phyloP scores from a whole-genome alignment of 371 early-diverging fungal genomes.

The Thermomucor indicae-seudaticae region DNA sequence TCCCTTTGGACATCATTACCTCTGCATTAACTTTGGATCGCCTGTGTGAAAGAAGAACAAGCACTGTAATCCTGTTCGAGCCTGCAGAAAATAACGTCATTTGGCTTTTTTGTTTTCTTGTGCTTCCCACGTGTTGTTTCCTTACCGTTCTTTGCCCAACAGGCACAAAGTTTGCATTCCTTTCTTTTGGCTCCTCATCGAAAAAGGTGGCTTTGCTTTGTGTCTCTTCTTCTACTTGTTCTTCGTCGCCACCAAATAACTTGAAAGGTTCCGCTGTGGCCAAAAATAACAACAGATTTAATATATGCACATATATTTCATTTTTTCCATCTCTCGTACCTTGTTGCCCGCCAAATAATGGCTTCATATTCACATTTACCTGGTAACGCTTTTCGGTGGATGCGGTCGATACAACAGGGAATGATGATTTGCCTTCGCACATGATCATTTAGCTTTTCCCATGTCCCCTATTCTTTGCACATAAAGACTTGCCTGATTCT shows the following conservation, averaged over 20 bases:
- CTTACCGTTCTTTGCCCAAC: constrained; percentile 9
- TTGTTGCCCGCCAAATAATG: constrained; percentile 47
- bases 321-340: constrained; percentile 9
- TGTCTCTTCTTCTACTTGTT: constrained; percentile 10
- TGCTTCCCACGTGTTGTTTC: constrained; percentile 3
- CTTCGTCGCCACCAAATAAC: constrained; percentile 47
- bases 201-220: constrained; percentile 1
- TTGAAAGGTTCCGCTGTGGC: constrained; percentile 37
- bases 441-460: no score
- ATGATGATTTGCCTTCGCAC: no score
- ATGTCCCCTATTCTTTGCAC: no score
- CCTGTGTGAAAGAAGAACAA: constrained; percentile 42
- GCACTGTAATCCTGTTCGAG: constrained; percentile 24
- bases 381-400: constrained; percentile 45
- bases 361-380: constrained; percentile 54
- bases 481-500: no score
- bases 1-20: constrained; percentile 23
- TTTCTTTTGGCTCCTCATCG: constrained; percentile 2
- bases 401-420: constrained; percentile 17
- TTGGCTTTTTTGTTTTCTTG: not conserved
- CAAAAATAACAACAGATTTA: not conserved
- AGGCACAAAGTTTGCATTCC: constrained; percentile 4
- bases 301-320: not conserved
- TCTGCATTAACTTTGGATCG: constrained; percentile 29
- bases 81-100: not conserved